These are phyloP conservation scores for Nemania serpens DNA, from an alignment of 2,329 filamentous ascomycete species.

Conservation along the genomic window DNA sequence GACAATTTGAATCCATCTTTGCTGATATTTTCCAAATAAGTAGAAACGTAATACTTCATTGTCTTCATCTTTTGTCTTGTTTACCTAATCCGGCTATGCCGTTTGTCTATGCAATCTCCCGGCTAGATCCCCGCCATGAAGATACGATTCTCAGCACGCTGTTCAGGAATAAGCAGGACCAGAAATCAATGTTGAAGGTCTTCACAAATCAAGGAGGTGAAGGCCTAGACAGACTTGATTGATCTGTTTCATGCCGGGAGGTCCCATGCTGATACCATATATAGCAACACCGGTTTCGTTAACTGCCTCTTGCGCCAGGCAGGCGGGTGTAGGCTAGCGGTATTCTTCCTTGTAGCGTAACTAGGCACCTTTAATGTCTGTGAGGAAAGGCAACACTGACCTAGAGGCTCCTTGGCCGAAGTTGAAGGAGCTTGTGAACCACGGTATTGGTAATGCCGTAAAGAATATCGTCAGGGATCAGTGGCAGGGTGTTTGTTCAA, in stretches of 20 bases:
- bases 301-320: not conserved
- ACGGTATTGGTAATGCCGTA: not conserved
- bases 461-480: too few species aligned
- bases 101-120: not conserved
- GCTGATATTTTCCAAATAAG: too few species aligned
- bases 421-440: not conserved
- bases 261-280: not conserved
- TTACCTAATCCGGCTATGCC: not conserved
- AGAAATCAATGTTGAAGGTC: not conserved
- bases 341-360: too few species aligned
- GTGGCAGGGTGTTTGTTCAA: too few species aligned
- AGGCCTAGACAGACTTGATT: not conserved
- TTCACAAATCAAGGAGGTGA: not conserved
- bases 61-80: too few species aligned
- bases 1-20: too few species aligned
- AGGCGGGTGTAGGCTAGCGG: not conserved
- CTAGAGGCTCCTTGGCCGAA: not conserved
- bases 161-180: not conserved
- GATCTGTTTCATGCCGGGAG: not conserved
- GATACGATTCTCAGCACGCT: not conserved
- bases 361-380: too few species aligned
- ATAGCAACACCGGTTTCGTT: not conserved
- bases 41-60: too few species aligned
- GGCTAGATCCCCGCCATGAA: not conserved
- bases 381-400: not conserved